phyloP scores from a whole-genome alignment of 2,329 filamentous ascomycete species.

The Beauveria asiatica region DNA sequence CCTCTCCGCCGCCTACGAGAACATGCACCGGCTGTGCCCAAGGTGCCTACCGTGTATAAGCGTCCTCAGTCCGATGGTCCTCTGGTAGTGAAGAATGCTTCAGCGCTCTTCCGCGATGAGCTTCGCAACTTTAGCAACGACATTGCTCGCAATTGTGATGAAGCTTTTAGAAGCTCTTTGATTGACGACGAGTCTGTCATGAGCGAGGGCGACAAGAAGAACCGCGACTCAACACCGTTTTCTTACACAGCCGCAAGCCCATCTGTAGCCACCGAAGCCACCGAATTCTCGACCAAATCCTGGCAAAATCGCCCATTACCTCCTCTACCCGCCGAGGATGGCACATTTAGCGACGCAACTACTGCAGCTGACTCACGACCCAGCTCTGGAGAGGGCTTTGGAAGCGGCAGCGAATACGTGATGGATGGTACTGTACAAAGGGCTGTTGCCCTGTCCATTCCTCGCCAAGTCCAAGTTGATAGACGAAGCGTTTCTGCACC shows the following conservation, averaged over 20 bases:
- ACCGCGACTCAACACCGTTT: conserved; percentile 32
- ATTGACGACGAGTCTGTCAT: conserved; percentile 31
- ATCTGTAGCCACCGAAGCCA: conserved; percentile 20
- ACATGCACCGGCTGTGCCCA: conserved; percentile 22
- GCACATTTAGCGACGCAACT: conserved; percentile 14
- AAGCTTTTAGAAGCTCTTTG: conserved; percentile 71
- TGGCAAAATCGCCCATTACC: conserved; percentile 45
- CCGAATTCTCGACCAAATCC: conserved; percentile 23
- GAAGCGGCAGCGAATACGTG: conserved; percentile 14
- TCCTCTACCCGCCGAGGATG: conserved; percentile 32
- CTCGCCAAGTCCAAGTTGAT: conserved; percentile 28
- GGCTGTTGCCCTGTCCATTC: conserved; percentile 24
- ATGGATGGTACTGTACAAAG: conserved; percentile 21
- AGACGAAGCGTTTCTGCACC: conserved; percentile 45
- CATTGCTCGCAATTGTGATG: conserved; percentile 83
- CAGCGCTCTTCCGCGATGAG: conserved; percentile 56
- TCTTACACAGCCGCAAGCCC: conserved; percentile 32
- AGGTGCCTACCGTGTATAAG: conserved; percentile 16
- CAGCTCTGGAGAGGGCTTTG: conserved; percentile 19
- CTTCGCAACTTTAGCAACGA: conserved; percentile 75
- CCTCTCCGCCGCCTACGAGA: conserved; percentile 15
- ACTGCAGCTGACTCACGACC: conserved; percentile 17
- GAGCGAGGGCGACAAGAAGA: conserved; percentile 23
- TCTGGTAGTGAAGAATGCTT: conserved; percentile 19
- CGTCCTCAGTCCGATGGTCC: conserved; percentile 19